Base-by-base conservation (phyloP, 2,329 filamentous ascomycete genomes). In the Thielaviopsis punctulata region DNA sequence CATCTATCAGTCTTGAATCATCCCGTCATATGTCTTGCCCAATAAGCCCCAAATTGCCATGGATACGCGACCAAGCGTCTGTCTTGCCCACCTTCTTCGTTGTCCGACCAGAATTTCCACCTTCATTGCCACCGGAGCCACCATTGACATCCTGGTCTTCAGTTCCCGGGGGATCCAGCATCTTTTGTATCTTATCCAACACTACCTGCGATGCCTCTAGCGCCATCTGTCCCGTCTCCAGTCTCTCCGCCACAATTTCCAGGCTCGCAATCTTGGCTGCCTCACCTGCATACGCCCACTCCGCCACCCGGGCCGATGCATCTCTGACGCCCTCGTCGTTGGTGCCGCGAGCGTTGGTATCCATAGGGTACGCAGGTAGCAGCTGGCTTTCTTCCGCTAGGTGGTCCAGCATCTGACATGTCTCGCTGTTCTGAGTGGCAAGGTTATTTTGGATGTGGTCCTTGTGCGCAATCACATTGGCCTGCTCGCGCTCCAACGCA, bases 351-450 rank as follows among this genome's bases (percentile, higher is more conserved):
- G 74, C 67, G 43, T 68, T 68, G 19, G 60, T 62, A 2, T 69
- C 66, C 57, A 69, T 63, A 1, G 75, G 70, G 56, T 79, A 69
- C 8, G 67, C 64, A 1, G 72, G 72, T 12, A 83, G 68, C 15
- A 83, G 65, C 56, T 79, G 76, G 58, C 79, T 82, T 60, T 82
- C 78, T 48, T 82, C 73, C 10, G 72, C 69, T 2, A 82, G 65
- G 53, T 72, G 75, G 48, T 71, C 69, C 7, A 82, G 64, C 1
- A 65, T 61, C 60, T 75, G 71, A 50, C 66, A 65, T 13, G 69
- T 68, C 10, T 77, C 72, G 55, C 73, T 72, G 21, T 68, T 65
- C 56, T 79, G 71, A 56, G 69, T 73, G 19, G 68, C 61, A 12
- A 83, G 63, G 15, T 66, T 61, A 15, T 67, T 60, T 54, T 70